Evolutionary conservation across 495 filamentous ascomycete genomes (phyloP).

Genomic region (Penicillium psychrofluorescens): DNA sequence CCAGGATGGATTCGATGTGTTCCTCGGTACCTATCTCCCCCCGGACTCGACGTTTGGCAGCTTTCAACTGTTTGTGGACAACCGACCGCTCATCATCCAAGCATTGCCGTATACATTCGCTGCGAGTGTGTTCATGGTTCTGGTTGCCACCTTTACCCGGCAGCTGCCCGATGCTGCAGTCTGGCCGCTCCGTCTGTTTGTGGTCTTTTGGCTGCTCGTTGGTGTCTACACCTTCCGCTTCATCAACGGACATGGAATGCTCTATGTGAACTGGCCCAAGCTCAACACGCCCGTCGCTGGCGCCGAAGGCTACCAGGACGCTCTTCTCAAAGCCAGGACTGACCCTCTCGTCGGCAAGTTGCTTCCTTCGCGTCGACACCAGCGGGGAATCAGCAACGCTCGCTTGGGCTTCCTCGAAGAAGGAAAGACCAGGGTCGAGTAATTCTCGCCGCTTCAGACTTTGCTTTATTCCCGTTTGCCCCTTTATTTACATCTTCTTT

Average conservation of each 20-base stretch:
- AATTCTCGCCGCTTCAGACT: conserved; percentile 2
- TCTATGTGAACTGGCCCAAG: conserved; percentile 97
- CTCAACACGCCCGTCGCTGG: conserved; percentile 80
- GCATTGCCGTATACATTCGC: conserved; percentile 83
- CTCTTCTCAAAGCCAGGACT: conserved; percentile 64
- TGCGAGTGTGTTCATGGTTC: conserved; percentile 77
- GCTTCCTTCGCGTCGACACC: conserved; percentile 55
- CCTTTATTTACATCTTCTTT: not conserved
- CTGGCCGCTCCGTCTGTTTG: conserved; percentile 72
- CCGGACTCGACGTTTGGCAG: conserved; percentile 54
- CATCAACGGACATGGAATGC: conserved; percentile 72
- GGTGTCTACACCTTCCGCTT: conserved; percentile 65
- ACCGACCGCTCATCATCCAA: conserved; percentile 80
- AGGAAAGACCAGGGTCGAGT: conserved; percentile 95
- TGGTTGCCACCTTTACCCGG: conserved; percentile 69
- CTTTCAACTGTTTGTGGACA: conserved; percentile 70
- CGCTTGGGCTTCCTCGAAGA: conserved; percentile 79
- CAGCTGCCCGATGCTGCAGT: conserved; percentile 58
- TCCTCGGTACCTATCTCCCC: conserved; percentile 78
- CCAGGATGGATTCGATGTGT: conserved; percentile 93
- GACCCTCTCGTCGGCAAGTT: conserved; percentile 69
- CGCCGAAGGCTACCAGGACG: conserved; percentile 82
- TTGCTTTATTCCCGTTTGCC: not conserved
- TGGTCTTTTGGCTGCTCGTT: conserved; percentile 64
- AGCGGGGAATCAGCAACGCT: conserved; percentile 70